A percentile compares a stretch with the other conserved stretches of the same genome.
phyloP scores from a whole-genome alignment of 2,329 filamentous ascomycete species.

The Eurotiales sp. region DNA sequence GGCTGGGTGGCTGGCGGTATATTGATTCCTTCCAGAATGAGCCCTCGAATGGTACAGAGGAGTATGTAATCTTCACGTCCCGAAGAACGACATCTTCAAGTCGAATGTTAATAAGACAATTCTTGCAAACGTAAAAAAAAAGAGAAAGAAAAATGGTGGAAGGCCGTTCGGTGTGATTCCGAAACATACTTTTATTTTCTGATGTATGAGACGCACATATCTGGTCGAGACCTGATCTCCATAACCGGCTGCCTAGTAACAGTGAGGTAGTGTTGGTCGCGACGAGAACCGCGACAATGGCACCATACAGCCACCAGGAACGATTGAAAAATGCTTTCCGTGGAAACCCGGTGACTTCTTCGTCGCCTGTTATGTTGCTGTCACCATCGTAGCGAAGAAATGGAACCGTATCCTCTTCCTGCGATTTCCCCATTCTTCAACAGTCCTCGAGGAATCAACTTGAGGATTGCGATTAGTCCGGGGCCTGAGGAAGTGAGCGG shows the following conservation, averaged over 20 bases:
- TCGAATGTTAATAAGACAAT: neutral
- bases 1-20: conserved; percentile 49
- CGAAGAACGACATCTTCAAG: neutral
- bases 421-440: neutral
- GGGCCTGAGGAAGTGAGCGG: too few species aligned
- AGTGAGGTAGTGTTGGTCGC: neutral
- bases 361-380: neutral
- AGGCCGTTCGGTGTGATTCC: too few species aligned
- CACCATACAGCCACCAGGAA: neutral
- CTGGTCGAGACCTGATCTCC: neutral
- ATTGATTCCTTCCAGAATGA: conserved; percentile 53
- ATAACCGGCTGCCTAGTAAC: neutral
- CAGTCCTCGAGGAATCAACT: neutral
- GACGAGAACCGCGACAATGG: neutral
- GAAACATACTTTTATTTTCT: neutral
- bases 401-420: neutral
- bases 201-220: neutral
- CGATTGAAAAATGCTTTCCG: neutral
- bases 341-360: neutral
- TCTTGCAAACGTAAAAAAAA: neutral
- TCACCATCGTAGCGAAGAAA: neutral
- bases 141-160: too few species aligned
- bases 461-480: too few species aligned
- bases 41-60: conserved; percentile 51
- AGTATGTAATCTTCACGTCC: conserved; percentile 42